phyloP scores from a whole-genome alignment of 2,329 filamentous ascomycete genomes.

The Onygena corvina region DNA sequence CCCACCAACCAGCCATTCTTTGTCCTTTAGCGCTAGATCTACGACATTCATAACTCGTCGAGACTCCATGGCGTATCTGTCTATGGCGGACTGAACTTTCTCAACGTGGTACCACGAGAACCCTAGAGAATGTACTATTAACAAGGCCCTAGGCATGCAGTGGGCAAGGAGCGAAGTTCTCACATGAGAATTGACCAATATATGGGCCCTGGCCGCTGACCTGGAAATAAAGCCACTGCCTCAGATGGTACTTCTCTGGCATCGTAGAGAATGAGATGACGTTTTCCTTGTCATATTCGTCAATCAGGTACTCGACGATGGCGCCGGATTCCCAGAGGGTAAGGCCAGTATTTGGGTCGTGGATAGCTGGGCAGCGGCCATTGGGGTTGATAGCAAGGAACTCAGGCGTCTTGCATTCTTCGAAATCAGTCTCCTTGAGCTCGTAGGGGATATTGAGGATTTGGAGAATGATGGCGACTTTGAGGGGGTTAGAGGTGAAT shows the following conservation, averaged over 20 bases:
- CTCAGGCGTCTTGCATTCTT: constrained; percentile 8
- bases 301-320: constrained; percentile 29
- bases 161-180: not conserved
- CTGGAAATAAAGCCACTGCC: constrained; percentile 35
- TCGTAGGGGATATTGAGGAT: constrained; percentile 7
- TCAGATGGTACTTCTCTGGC: constrained; percentile 25
- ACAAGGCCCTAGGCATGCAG: not conserved
- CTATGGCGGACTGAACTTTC: constrained; percentile 34
- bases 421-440: not conserved
- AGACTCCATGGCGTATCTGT: constrained; percentile 40
- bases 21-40: constrained; percentile 21
- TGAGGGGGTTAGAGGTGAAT: constrained; percentile 1
- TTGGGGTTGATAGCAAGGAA: constrained; percentile 31
- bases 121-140: constrained; percentile 22
- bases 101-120: constrained; percentile 32
- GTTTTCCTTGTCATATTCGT: constrained; percentile 34
- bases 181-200: constrained; percentile 26
- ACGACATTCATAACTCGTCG: constrained; percentile 37
- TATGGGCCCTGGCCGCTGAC: constrained; percentile 35
- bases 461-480: constrained; percentile 7
- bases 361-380: constrained; percentile 31
- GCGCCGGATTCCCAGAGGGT: constrained; percentile 31
- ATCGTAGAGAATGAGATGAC: constrained; percentile 24
- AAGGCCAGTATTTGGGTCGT: constrained; percentile 31
- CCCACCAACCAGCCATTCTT: constrained; percentile 8